Evolutionary conservation across 108 stramenopile species (phyloP), one percentile per base, ranked within the genome.

Genomic region (Skeletonema costatum): DNA sequence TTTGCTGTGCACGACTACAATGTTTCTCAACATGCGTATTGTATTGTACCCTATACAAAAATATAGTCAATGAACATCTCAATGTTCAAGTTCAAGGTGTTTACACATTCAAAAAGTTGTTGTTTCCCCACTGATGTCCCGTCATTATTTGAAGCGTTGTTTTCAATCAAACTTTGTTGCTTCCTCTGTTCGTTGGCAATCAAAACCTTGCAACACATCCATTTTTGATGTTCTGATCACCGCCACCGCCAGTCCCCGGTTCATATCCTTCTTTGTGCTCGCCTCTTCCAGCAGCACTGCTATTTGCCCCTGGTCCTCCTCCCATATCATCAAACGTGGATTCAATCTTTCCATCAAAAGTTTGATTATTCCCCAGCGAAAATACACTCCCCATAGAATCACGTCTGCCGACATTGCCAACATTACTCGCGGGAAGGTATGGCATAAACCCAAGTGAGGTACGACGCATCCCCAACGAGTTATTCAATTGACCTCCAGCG

Each of bases 381-480:
- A 56, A 56, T 56, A 56, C 53, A 56, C 53, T 56, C 53, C 53
- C 53, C 53, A 56, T 25, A 7, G 53, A 56, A 56, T 56, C 53
- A 56, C 53, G 53, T 25, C 53, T 56, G 2, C 53, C 25, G 9
- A 25, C 50, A 51, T 51, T 51, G 9, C 53, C 25, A 25, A 25
- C 50, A 51, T 51, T 51, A 19, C 6, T 56, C 53, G 25, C 4
- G 53, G 53, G 53, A 56, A 56, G 53, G 53, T 56, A 56, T 3
- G 53, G 53, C 53, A 56, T 56, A 1, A 56, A 56, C 9, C 53
- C 53, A 10, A 56, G 53, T 56, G 53, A 56, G 21, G 53, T 56
- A 56, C 53, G 53, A 56, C 53, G 53, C 53, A 56, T 56, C 53
- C 53, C 53, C 25, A 46, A 46, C 44, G 44, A 46, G 44, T 46